phyloP scores from a whole-genome alignment of 305 asterid genomes.

The Fraxinus velutina region DNA sequence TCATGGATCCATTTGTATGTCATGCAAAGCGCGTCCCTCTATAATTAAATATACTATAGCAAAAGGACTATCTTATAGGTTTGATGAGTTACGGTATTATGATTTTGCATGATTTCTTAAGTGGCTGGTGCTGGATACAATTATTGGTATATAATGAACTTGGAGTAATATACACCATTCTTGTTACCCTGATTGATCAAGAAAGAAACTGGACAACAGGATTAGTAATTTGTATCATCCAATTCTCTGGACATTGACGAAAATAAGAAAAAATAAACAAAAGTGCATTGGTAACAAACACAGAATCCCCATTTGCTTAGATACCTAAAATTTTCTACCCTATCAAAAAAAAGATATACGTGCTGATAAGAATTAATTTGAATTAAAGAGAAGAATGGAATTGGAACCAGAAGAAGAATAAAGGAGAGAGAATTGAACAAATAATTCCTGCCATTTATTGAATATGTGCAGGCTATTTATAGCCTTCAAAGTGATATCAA shows the following conservation, averaged over 20 bases:
- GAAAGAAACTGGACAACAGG: neutral
- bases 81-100: neutral
- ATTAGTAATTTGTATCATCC: neutral
- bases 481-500: neutral
- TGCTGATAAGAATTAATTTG: neutral
- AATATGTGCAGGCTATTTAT: neutral
- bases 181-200: neutral
- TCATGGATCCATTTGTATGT: neutral
- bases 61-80: neutral
- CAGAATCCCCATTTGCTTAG: neutral
- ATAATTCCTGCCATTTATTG: neutral
- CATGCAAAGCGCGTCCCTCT: neutral
- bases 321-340: neutral
- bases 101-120: neutral
- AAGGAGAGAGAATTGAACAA: neutral
- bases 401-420: neutral
- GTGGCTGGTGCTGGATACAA: constrained; percentile 2
- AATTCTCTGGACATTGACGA: neutral
- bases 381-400: neutral
- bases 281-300: neutral
- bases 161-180: neutral
- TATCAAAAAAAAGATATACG: neutral
- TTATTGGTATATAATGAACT: neutral
- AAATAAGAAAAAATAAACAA: neutral
- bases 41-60: neutral